Evolutionary conservation across 768 basidiomycete species (phyloP).

Genomic region (Calocybe indica): DNA sequence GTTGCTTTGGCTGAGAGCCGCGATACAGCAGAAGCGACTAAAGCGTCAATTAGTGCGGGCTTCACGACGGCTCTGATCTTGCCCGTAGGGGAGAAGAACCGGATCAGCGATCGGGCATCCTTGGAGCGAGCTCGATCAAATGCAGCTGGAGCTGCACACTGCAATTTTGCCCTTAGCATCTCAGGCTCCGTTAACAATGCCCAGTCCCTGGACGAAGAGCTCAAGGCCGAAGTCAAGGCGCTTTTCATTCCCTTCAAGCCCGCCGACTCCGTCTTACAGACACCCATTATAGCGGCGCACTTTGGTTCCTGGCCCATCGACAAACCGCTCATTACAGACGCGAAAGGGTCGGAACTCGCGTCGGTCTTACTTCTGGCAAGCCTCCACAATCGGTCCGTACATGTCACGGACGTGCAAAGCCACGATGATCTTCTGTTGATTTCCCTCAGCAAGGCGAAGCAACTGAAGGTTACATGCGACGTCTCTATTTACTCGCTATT

Average conservation of each 20-base stretch:
- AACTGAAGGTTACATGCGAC: constrained; percentile 94
- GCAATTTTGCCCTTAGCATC: constrained; percentile 84
- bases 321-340: constrained; percentile 93
- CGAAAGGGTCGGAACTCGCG: constrained; percentile 86
- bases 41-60: constrained; percentile 83
- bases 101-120: constrained; percentile 60
- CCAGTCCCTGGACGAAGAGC: constrained; percentile 60
- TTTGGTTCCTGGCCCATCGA: constrained; percentile 88
- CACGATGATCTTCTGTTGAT: constrained; percentile 87
- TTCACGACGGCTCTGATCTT: constrained; percentile 83
- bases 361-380: constrained; percentile 93
- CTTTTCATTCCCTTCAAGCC: constrained; percentile 79
- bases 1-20: constrained; percentile 47
- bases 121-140: constrained; percentile 68
- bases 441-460: constrained; percentile 89
- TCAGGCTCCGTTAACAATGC: constrained; percentile 69
- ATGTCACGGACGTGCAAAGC: constrained; percentile 84
- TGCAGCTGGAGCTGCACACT: constrained; percentile 60
- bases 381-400: constrained; percentile 81
- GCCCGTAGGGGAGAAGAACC: constrained; percentile 57
- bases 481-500: constrained; percentile 90
- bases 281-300: constrained; percentile 77
- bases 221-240: constrained; percentile 74
- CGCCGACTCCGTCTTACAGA: constrained; percentile 39
- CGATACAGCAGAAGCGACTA: constrained; percentile 63